A percentile compares a stretch with the other conserved stretches of the same genome.
phyloP scores from a whole-genome alignment of 495 filamentous ascomycete species.

The Thozetella sp. region DNA sequence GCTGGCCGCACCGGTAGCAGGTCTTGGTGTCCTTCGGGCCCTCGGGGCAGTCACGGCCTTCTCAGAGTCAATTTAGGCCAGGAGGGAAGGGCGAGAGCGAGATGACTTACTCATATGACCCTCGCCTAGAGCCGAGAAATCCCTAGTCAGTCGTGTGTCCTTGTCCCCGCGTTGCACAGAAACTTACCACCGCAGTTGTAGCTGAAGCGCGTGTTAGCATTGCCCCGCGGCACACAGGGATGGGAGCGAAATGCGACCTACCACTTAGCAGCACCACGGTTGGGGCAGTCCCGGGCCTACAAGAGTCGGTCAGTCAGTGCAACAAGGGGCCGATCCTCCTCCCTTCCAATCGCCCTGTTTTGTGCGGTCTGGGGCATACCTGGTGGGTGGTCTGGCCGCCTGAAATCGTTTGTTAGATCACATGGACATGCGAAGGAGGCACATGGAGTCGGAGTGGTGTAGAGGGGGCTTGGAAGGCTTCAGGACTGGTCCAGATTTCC shows the following conservation, averaged over 20 bases:
- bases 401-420: conserved; percentile 46
- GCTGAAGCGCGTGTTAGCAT: conserved; percentile 34
- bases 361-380: conserved; percentile 39
- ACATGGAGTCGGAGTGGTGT: conserved; percentile 17
- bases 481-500: conserved; percentile 13
- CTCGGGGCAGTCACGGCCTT: conserved; percentile 88
- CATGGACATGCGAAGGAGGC: conserved; percentile 14
- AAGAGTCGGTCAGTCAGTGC: conserved; percentile 18
- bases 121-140: conserved; percentile 50
- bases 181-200: conserved; percentile 60
- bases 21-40: conserved; percentile 86
- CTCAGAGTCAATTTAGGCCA: conserved; percentile 7
- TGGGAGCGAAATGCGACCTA: conserved; percentile 37
- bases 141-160: conserved; percentile 18
- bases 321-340: not conserved
- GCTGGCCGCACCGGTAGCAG: conserved; percentile 90
- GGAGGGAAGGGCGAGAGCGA: not conserved
- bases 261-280: conserved; percentile 91
- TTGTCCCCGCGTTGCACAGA: not conserved
- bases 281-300: conserved; percentile 92
- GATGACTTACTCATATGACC: conserved; percentile 82
- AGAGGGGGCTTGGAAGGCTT: conserved; percentile 10
- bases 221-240: conserved; percentile 3
- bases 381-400: conserved; percentile 51
- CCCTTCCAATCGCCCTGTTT: conserved; percentile 11